A percentile compares a stretch with the other conserved stretches of the same genome.
phyloP scores from a whole-genome alignment of 305 asterid genomes.

The Fraxinus floribunda region DNA sequence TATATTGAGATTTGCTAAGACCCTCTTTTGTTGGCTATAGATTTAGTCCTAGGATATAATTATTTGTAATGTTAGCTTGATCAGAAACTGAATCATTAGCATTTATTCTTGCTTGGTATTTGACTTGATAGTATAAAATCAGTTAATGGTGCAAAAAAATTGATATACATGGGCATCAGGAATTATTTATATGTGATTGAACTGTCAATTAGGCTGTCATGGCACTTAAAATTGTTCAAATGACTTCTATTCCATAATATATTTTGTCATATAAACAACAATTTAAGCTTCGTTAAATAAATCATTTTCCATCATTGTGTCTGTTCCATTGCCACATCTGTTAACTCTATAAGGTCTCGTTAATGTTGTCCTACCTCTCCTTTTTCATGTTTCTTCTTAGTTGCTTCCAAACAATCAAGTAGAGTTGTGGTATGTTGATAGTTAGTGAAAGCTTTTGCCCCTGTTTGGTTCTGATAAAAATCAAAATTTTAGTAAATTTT shows the following conservation, averaged over 20 bases:
- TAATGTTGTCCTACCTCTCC: not conserved
- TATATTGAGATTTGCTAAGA: not conserved
- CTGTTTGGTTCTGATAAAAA: not conserved
- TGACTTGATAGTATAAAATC: not conserved
- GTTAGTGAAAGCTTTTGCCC: not conserved
- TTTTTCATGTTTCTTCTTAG: not conserved
- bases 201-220: not conserved
- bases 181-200: not conserved
- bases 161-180: not conserved
- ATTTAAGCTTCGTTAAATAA: not conserved
- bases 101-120: too few relatives aligned
- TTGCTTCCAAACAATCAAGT: not conserved
- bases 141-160: not conserved
- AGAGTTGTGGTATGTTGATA: not conserved
- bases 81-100: not conserved
- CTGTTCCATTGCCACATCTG: not conserved
- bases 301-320: not conserved
- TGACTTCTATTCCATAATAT: not conserved
- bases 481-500: not conserved
- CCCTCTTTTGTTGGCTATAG: not conserved
- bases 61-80: not conserved
- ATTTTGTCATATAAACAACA: not conserved
- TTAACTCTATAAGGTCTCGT: not conserved
- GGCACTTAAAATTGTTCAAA: not conserved
- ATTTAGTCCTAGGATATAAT: not conserved